Evolutionary conservation across 257 asterid species (phyloP), one percentile per base, ranked within the genome.

Genomic region (Paraleonurus japonicus): DNA sequence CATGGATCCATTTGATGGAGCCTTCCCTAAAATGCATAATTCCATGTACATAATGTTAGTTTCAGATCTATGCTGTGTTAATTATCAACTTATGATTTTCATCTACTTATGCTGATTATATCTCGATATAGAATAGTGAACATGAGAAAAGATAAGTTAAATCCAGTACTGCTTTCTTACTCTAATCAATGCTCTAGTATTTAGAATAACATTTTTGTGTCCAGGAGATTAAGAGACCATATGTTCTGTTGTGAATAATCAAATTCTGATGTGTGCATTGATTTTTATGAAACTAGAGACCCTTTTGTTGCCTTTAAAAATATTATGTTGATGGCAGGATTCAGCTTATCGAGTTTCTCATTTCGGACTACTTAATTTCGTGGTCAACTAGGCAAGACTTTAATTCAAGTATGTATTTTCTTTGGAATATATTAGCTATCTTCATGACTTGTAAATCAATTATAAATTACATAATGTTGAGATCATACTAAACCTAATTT

Each of bases 311-410:
- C 35, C 51, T 62, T 69, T 78, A 65, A 54, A 58, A 61, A 7
- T 32, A 53, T 65, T 17, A 35, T 65, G 73, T 73, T 73, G 65
- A 80, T 81, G 77, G 82, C 97, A 95, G 99, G 99, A 89, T 89
- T 76, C 98, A 92, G 90, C 92, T 95, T 62, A 79, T 89, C 30
- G 96, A 92, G 88, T 89, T 89, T 74, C 82, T 95, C 83, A 84
- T 95, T 76, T 84, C 95, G 13, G 98, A 95, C 80, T 65, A 81
- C 86, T 81, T 88, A 39, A 71, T 82, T 16, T 73, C 88, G 39
- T 95, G 99, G 99, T 80, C 95, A 79, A 78, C 74, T 58, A 51
- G 74, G 65, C 81, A 80, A 80, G 92, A 79, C 70, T 81, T 92
- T 5, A 94, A 88, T 73, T 47, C 71, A 71, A 84, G 99, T 95